Evolutionary conservation across 164 flowering plant genomes (phyloP).

Genomic region (Santalum album): DNA sequence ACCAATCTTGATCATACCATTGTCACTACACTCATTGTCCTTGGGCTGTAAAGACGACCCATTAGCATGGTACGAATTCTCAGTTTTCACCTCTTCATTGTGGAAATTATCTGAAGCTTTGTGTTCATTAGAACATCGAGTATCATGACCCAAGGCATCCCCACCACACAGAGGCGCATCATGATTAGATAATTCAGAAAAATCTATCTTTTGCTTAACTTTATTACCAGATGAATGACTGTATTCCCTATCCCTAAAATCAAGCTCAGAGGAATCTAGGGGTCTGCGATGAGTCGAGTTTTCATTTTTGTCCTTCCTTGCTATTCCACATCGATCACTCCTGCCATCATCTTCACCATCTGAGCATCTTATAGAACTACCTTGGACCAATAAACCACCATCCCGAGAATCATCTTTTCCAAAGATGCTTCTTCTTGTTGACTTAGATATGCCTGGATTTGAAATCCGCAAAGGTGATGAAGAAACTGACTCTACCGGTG

Average conservation of each 20-base stretch:
- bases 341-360: constrained; percentile 50
- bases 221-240: constrained; percentile 18
- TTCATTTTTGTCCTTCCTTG: constrained; percentile 27
- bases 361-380: constrained; percentile 34
- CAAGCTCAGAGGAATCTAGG: constrained; percentile 29
- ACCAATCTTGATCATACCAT: constrained; percentile 26
- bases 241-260: constrained; percentile 26
- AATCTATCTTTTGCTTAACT: constrained; percentile 16
- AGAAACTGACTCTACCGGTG: constrained; percentile 95
- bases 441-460: constrained; percentile 38
- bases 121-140: constrained; percentile 16
- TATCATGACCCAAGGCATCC: constrained; percentile 18
- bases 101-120: constrained; percentile 18
- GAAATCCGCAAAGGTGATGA: constrained; percentile 73
- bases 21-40: constrained; percentile 37
- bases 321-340: constrained; percentile 26
- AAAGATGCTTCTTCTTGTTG: constrained; percentile 17
- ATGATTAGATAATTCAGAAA: constrained; percentile 20
- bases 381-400: constrained; percentile 16
- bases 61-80: constrained; percentile 22
- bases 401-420: constrained; percentile 35
- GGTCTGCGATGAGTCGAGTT: constrained; percentile 22
- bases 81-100: constrained; percentile 23
- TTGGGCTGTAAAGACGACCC: constrained; percentile 41
- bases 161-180: constrained; percentile 20